Base-by-base conservation (phyloP, 2,329 filamentous ascomycete species). In the Trichoderma polysporum region DNA sequence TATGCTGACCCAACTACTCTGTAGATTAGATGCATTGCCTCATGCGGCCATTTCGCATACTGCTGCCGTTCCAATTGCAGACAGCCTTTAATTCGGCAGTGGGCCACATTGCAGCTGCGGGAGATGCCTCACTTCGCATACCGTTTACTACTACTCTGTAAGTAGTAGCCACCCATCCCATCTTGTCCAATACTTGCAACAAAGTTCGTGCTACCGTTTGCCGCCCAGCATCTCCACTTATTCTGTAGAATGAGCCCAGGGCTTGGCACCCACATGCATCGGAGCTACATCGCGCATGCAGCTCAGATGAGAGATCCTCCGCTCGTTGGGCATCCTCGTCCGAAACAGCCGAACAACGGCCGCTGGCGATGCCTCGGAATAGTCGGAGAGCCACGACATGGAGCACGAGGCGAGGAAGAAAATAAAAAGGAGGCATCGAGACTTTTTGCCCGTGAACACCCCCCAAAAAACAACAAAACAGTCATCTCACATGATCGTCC, bases 311-410 rank as follows among this genome's bases (percentile, higher is more conserved):
- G 25, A 62, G 41, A 62, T 66, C 58, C 52, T 57, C 53, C 29
- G 37, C 33, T 22, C 33, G 8, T 39, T 17, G 62, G 27, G 13
- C 39, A 45, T 50, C 25, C n/a, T 31, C 50, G 50, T 27, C 65
- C 65, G 58, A 67, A 67, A 52, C 50, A 62, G 50, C 65, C 58
- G 65, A 52, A 49, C 58, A 58, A 45, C 64, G 37, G 57, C 47
- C 45, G 33, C 47, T 49, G n/a, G 37, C 49, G 19, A 54, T 54
- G 27, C 37, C 50, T 56, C 60, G 60, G 60, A 50, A 35, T 15
- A 47, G 31, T 33, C 60, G 58, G 58, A 29, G 29, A 27, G 33
- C 29, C 35, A 22, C 31, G 4, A 35, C 17, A 22, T 29, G 13
- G 31, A 47, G 13, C 47, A n/a, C 22, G 12, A 33, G 29, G 4